phyloP scores from a whole-genome alignment of 306 rosid genomes.

The Quercus bicolor region DNA sequence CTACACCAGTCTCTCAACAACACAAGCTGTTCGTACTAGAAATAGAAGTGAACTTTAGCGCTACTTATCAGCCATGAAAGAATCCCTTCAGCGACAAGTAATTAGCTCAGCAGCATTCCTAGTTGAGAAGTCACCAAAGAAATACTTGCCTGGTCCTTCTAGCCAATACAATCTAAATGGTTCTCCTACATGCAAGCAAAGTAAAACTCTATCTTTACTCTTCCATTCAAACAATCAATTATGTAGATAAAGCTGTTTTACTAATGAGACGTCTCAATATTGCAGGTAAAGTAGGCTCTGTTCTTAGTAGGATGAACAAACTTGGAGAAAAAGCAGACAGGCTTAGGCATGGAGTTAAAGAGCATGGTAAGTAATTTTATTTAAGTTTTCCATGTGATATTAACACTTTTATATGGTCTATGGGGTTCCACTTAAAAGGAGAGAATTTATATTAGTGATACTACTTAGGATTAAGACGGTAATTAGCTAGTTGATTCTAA shows the following conservation, averaged over 20 bases:
- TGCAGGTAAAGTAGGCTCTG: constrained; percentile 33
- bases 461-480: not conserved
- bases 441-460: not conserved
- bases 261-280: not conserved
- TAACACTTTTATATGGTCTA: too few species aligned
- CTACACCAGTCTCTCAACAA: not conserved
- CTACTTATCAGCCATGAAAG: constrained; percentile 35
- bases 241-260: not conserved
- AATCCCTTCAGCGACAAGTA: constrained; percentile 38
- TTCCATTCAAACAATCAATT: not conserved
- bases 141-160: constrained; percentile 40
- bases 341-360: constrained; percentile 38
- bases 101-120: constrained; percentile 23
- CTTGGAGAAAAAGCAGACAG: constrained; percentile 27
- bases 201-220: constrained; percentile 21
- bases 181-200: constrained; percentile 26
- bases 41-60: not conserved
- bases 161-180: constrained; percentile 21
- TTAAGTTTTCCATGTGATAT: not conserved
- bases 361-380: constrained; percentile 32
- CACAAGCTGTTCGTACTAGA: not conserved
- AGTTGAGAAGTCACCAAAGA: constrained; percentile 22
- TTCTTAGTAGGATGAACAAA: constrained; percentile 28
- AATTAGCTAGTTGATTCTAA: not conserved
- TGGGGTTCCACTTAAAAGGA: too few species aligned